Percentiles rank a stretch among this genome's conserved stretches.
Evolutionary conservation across 2,329 filamentous ascomycete species (phyloP).

Genomic region (Apiospora arundinis): DNA sequence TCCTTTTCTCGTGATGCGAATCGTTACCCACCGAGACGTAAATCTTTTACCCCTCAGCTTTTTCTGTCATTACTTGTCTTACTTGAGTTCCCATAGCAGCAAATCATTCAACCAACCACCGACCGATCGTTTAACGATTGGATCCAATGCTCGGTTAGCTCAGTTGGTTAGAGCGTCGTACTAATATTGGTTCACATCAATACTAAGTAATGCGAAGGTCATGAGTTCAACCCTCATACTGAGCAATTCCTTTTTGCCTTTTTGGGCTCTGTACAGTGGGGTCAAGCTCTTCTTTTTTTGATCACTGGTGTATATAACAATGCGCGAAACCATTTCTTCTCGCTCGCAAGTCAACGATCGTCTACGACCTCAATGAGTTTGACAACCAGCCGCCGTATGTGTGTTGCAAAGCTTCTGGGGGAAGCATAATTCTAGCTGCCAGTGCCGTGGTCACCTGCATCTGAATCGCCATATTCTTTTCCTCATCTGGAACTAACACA

Average conservation of each 20-base stretch:
- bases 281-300: too few species aligned
- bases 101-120: not conserved
- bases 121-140: constrained; percentile 8
- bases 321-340: too few species aligned
- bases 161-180: constrained; percentile 23
- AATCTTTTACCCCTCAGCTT: not conserved
- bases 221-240: constrained; percentile 23
- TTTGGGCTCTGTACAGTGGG: too few species aligned
- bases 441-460: too few species aligned
- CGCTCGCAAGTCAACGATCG: too few species aligned
- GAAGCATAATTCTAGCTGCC: too few species aligned
- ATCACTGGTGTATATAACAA: too few species aligned
- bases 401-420: too few species aligned
- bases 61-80: not conserved
- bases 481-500: too few species aligned
- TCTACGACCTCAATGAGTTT: too few species aligned
- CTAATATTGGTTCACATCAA: constrained; percentile 5
- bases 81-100: not conserved
- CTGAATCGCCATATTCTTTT: too few species aligned
- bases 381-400: too few species aligned
- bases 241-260: not conserved
- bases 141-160: constrained; percentile 20
- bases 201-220: constrained; percentile 21
- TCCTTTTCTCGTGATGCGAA: not conserved
- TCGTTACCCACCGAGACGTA: not conserved